phyloP scores from a whole-genome alignment of 1,284 basidiomycete species.

The Mycosarcoma maydis region DNA sequence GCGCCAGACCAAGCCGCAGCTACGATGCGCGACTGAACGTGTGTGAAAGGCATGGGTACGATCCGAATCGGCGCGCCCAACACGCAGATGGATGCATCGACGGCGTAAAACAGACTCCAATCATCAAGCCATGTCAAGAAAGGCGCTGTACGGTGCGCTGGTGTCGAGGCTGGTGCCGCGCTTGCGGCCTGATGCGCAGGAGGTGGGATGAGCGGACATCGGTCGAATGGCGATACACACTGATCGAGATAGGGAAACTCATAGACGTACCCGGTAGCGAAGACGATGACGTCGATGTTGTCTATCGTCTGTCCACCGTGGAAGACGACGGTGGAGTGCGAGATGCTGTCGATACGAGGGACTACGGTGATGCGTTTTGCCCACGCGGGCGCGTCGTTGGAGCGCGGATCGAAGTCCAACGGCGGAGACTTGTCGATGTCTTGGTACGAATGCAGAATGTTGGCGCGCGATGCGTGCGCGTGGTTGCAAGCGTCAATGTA shows the following conservation, averaged over 20 bases:
- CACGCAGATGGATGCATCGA: constrained; percentile 49
- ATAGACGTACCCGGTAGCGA: constrained; percentile 64
- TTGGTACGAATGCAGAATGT: constrained; percentile 52
- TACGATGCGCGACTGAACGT: constrained; percentile 52
- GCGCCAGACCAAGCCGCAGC: constrained; percentile 30
- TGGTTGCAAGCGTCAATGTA: constrained; percentile 19
- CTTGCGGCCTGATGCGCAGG: neutral
- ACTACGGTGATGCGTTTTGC: constrained; percentile 55
- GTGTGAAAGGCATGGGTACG: constrained; percentile 62
- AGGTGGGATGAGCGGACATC: constrained; percentile 27
- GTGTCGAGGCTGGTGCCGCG: neutral
- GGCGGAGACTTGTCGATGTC: constrained; percentile 49
- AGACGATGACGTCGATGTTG: constrained; percentile 60
- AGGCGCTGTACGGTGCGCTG: constrained; percentile 14
- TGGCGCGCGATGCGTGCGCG: neutral
- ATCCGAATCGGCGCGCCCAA: constrained; percentile 58
- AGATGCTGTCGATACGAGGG: constrained; percentile 37
- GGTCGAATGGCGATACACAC: constrained; percentile 19
- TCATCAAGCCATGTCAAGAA: constrained; percentile 59
- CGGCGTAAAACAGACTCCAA: constrained; percentile 58
- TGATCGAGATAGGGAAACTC: constrained; percentile 52
- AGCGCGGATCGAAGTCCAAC: constrained; percentile 61
- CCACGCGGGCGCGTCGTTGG: constrained; percentile 50
- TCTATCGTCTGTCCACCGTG: constrained; percentile 17
- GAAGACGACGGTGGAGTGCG: constrained; percentile 16